These are phyloP conservation scores for Paraglomus brasilianum DNA, from an alignment of 192 early-diverging fungal species.

Conservation along the genomic window DNA sequence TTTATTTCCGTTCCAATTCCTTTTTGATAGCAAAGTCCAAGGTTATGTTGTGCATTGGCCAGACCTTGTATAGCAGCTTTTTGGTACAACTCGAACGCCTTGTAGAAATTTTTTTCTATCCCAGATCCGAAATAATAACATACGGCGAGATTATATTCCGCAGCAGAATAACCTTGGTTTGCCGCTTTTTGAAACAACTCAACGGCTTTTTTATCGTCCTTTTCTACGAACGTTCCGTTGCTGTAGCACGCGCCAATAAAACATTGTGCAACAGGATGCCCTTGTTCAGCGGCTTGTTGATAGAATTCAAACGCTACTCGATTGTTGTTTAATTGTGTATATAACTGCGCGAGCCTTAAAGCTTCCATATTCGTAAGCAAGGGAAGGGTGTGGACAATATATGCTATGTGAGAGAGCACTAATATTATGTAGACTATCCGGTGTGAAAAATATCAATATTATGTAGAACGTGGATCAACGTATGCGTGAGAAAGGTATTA, in stretches of 20 bases:
- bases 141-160: background rate
- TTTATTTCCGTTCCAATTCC: background rate
- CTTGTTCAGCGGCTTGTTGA: background rate
- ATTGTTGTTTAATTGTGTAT: too few relatives aligned
- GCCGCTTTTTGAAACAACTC: constrained; percentile 1
- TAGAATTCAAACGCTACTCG: background rate
- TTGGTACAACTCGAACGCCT: background rate
- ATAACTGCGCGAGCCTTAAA: too few relatives aligned
- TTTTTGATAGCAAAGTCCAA: background rate
- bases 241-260: background rate
- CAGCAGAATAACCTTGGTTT: background rate
- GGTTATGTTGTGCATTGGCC: background rate
- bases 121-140: background rate
- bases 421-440: too few relatives aligned
- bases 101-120: too few relatives aligned
- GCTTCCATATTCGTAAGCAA: too few relatives aligned
- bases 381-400: too few relatives aligned
- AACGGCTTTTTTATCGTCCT: background rate
- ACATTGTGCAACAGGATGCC: background rate
- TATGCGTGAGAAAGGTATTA: too few relatives aligned
- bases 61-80: constrained; percentile 2
- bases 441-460: too few relatives aligned
- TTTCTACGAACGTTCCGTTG: background rate
- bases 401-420: too few relatives aligned
- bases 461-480: too few relatives aligned